Base-by-base conservation (phyloP, 139 green algal genomes). In the Chlamydomonas applanata region DNA sequence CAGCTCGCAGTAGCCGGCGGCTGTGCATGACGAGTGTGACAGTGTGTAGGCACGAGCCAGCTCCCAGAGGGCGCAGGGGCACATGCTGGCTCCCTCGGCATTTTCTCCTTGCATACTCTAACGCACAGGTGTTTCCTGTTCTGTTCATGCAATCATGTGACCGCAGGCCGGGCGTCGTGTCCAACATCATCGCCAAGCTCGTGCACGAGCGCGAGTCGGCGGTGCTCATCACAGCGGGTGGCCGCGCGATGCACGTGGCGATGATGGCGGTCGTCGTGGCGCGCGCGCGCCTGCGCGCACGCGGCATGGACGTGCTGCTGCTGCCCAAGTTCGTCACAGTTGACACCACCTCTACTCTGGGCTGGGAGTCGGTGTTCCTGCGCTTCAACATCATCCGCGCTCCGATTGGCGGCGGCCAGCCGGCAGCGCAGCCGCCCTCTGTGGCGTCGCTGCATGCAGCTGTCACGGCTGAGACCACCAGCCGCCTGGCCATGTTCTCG, bases 331-430 rank as follows among this genome's bases (percentile, higher is more conserved):
- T 78, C 30, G 79, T 85, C 14, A 85, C 79, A 4, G 79, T 85
- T 33, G 79, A 85, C 65, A 85, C 79, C 13, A 85, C 74, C 1
- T 66, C 53, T 71, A 85, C 75, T 16, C 72, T 82, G 54, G 80
- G 80, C 59, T 86, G 80, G 80, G 80, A 86, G 72, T 70, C 34
- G 25, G 80, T 86, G 46, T 86, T 86, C 69, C 61, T 86, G 61
- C 54, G 71, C 25, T 86, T 86, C 72, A 72, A 59, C n/a, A 86
- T 86, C 20, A 63, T 83, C 57, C 74, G 74, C 65, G 73, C 63
- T 54, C 64, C 56, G 40, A 62, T 62, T 29, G n/a, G 54, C 13
- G 54, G 54, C n/a, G 54, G n/a, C 9, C 24, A 5, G 13, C 54
- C 7, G n/a, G 22, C 54, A 11, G 4, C 13, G 54, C 54, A 5